phyloP scores from a whole-genome alignment of 2,329 filamentous ascomycete genomes.

The Claviceps pazoutovae region DNA sequence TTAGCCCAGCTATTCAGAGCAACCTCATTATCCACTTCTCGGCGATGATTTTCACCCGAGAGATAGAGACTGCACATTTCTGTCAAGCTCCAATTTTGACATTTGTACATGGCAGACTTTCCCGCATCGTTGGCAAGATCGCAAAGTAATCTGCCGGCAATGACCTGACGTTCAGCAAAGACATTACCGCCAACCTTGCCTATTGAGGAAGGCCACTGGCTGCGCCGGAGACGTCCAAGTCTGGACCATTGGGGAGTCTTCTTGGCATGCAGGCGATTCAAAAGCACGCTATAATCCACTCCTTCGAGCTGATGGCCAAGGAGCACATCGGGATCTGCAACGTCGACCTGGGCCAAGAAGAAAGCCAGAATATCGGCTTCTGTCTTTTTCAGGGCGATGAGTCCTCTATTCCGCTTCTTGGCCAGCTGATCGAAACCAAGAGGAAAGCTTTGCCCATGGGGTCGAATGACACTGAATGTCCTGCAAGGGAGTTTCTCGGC shows the following conservation, averaged over 20 bases:
- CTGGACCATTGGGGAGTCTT: slow-evolving; percentile 92
- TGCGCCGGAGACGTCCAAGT: slow-evolving; percentile 71
- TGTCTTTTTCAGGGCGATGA: slow-evolving; percentile 67
- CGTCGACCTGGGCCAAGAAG: slow-evolving; percentile 78
- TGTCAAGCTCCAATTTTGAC: slow-evolving; percentile 93
- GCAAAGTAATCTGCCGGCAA: slow-evolving; percentile 79
- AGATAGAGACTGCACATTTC: slow-evolving; percentile 96
- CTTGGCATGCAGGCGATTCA: slow-evolving; percentile 76
- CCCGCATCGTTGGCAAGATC: slow-evolving; percentile 93
- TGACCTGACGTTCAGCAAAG: slow-evolving; percentile 81
- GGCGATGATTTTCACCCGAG: slow-evolving; percentile 53
- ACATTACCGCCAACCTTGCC: slow-evolving; percentile 78
- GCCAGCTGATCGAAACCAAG: slow-evolving; percentile 72
- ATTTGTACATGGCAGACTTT: slow-evolving; percentile 93
- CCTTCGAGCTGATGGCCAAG: slow-evolving; percentile 94
- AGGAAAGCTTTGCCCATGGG: slow-evolving; percentile 62
- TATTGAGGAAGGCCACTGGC: slow-evolving; percentile 76
- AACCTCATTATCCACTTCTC: slow-evolving; percentile 77
- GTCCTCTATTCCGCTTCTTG: slow-evolving; percentile 57
- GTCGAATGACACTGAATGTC: slow-evolving; percentile 84
- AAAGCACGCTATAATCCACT: slow-evolving; percentile 82
- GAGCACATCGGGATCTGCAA: slow-evolving; percentile 83
- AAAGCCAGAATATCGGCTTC: slow-evolving; percentile 77
- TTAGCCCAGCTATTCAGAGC: slow-evolving; percentile 74
- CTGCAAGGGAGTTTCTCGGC: slow-evolving; percentile 80